These are phyloP conservation scores for Cucumis sativus DNA, from an alignment of 306 rosid species.

Conservation along the genomic window DNA sequence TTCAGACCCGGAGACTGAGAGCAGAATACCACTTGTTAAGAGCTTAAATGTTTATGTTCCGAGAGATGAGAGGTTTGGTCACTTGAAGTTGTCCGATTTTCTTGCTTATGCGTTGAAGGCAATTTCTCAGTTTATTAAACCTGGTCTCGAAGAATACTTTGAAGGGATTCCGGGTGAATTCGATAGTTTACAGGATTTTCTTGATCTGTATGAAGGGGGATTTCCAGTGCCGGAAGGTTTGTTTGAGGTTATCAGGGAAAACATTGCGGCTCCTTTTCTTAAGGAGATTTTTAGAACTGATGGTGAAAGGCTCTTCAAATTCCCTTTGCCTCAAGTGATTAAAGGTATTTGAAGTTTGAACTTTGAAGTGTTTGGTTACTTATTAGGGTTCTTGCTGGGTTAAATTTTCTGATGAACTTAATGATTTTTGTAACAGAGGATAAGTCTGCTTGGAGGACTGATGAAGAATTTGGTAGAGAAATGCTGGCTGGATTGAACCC, in stretches of 20 bases:
- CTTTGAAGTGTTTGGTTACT: background rate
- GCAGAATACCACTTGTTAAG: constrained; percentile 30
- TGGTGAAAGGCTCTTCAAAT: constrained; percentile 47
- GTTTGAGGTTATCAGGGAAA: constrained; percentile 31
- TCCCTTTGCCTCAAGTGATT: constrained; percentile 76
- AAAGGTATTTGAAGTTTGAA: constrained; percentile 30
- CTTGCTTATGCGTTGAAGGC: constrained; percentile 64
- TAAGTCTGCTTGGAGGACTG: constrained; percentile 73
- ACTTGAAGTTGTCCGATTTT: constrained; percentile 71
- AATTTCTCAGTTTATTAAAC: constrained; percentile 48
- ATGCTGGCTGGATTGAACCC: constrained; percentile 87
- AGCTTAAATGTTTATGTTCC: constrained; percentile 81
- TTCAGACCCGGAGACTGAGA: constrained; percentile 51
- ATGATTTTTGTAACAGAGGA: constrained; percentile 31
- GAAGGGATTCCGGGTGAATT: constrained; percentile 47
- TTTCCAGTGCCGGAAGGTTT: constrained; percentile 37
- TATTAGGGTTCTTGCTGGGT: background rate
- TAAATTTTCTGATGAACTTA: background rate
- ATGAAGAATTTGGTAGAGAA: constrained; percentile 84
- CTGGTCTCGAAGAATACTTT: constrained; percentile 50
- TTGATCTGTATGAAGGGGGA: constrained; percentile 68
- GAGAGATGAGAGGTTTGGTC: constrained; percentile 74
- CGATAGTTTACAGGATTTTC: constrained; percentile 50
- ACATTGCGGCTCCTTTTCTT: constrained; percentile 41
- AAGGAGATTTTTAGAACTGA: constrained; percentile 64